Evolutionary conservation across 768 basidiomycete species (phyloP), one percentile per base, ranked within the genome.

Genomic region (Leccinum boreale): DNA sequence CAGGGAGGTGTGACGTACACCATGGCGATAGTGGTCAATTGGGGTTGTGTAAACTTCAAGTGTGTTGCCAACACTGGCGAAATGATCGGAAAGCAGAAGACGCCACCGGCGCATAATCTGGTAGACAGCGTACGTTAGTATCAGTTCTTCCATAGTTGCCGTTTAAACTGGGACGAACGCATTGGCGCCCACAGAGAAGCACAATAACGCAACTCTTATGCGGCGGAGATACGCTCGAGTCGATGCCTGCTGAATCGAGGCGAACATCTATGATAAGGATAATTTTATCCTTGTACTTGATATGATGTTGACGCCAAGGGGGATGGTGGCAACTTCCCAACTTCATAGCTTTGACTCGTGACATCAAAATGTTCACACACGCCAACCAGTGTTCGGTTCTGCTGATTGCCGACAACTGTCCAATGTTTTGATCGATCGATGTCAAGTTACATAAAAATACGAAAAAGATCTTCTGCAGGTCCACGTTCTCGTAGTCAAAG

Each of bases 11-110:
- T 67, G 21, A 69, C 86, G 74, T 72, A 92, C 90, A 85, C 87
- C 21, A 92, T 76, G 14, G 82, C 85, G 54, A 93, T 86, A 3
- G 88, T 87, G 15, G 89, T 91, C 57, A 92, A 71, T 62, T 93
- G 90, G 6, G 87, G 83, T 67, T 92, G 90, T 11, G 81, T 81
- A 53, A 92, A 75, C 66, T 85, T 85, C 64, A 85, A 74, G 62
- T 80, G 80, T 19, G 77, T 67, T 4, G 81, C 82, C 57, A 92
- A 68, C 1, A 79, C 75, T 7, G 90, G 85, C 1, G 90, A 84
- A 42, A 92, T 73, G 5, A 92, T 76, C 19, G 91, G 89, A 66
- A 92, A 91, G 48, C 81, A 86, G 74, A 90, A 90, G 58, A 92
- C 81, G 31, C 86, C 88, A n/a, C 89, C 90, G 0, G 88, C 87